These are phyloP conservation scores for Porogramme epimiltina DNA, from an alignment of 1,284 basidiomycete genomes.

Conservation along the genomic window DNA sequence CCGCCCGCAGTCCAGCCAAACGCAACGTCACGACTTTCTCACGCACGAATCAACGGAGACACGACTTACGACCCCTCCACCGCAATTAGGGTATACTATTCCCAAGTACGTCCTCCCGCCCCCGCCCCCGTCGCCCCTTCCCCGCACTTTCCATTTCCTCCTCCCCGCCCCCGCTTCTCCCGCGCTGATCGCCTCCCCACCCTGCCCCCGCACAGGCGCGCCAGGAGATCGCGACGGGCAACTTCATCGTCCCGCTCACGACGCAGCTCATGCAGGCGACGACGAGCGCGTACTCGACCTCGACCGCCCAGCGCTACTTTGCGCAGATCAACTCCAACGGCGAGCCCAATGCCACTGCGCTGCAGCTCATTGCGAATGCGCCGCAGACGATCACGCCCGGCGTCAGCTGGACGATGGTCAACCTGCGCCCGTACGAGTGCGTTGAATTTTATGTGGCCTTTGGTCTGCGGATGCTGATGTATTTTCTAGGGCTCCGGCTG, in stretches of 20 bases:
- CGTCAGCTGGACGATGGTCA: slow-evolving; percentile 39
- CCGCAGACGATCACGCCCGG: slow-evolving; percentile 46
- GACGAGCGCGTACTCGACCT: slow-evolving; percentile 29
- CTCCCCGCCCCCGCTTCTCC: not conserved
- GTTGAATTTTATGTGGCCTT: not conserved
- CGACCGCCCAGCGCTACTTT: slow-evolving; percentile 32
- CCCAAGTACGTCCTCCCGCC: slow-evolving; percentile 24
- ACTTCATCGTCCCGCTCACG: slow-evolving; percentile 32
- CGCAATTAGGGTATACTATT: slow-evolving; percentile 38
- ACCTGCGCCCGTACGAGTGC: slow-evolving; percentile 48
- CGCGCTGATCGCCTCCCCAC: not conserved
- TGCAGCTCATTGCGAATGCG: slow-evolving; percentile 41
- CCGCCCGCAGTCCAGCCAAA: slow-evolving; percentile 31
- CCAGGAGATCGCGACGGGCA: slow-evolving; percentile 35
- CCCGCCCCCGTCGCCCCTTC: not conserved
- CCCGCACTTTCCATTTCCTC: not conserved
- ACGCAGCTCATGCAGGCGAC: slow-evolving; percentile 26
- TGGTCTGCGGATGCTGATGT: not conserved
- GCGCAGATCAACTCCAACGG: slow-evolving; percentile 30
- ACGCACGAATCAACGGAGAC: slow-evolving; percentile 35
- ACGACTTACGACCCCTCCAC: slow-evolving; percentile 32
- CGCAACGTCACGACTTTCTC: slow-evolving; percentile 28
- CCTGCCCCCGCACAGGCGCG: slow-evolving; percentile 27
- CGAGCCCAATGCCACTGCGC: slow-evolving; percentile 41
- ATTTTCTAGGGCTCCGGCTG: slow-evolving; percentile 40